phyloP scores from a whole-genome alignment of 116 monocot genomes.

The Zostera marina region DNA sequence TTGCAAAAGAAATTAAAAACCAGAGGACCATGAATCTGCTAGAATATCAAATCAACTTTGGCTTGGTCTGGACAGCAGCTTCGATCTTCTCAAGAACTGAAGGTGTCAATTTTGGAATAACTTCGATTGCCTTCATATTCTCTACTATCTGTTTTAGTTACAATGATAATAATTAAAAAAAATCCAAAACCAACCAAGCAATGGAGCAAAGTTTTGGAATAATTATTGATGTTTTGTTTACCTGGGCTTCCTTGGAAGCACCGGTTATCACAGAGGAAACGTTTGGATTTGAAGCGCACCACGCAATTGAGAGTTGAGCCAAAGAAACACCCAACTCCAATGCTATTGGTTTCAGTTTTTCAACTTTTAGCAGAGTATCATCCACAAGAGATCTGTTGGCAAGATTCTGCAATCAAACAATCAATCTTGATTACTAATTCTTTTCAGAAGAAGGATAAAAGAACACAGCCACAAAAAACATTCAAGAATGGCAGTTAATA shows the following conservation, averaged over 20 bases:
- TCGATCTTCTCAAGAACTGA: slow-evolving; percentile 72
- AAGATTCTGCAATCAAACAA: slow-evolving; percentile 46
- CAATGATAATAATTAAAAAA: neutral
- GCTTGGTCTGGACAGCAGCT: slow-evolving; percentile 55
- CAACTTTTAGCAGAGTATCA: slow-evolving; percentile 66
- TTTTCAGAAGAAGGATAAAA: too few relatives aligned
- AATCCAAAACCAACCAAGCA: neutral
- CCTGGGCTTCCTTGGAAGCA: slow-evolving; percentile 92
- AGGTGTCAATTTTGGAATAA: slow-evolving; percentile 70
- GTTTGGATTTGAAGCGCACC: slow-evolving; percentile 89
- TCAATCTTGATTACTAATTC: too few relatives aligned
- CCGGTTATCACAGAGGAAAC: slow-evolving; percentile 93
- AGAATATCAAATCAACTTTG: slow-evolving; percentile 39
- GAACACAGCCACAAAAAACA: too few relatives aligned
- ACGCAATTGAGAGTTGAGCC: slow-evolving; percentile 89
- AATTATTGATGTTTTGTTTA: slow-evolving; percentile 8
- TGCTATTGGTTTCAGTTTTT: slow-evolving; percentile 76
- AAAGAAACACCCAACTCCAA: slow-evolving; percentile 59
- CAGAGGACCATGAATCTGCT: slow-evolving; percentile 33
- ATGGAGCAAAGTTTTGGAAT: neutral
- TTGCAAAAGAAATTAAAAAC: neutral
- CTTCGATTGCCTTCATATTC: slow-evolving; percentile 87
- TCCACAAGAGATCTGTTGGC: slow-evolving; percentile 79
- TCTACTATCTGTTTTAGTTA: slow-evolving; percentile 44
- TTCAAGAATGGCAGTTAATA: too few relatives aligned